A percentile compares a stretch with the other conserved stretches of the same genome.
Evolutionary conservation across 192 early-diverging fungal species (phyloP).

Genomic region (Pilaira anomala): DNA sequence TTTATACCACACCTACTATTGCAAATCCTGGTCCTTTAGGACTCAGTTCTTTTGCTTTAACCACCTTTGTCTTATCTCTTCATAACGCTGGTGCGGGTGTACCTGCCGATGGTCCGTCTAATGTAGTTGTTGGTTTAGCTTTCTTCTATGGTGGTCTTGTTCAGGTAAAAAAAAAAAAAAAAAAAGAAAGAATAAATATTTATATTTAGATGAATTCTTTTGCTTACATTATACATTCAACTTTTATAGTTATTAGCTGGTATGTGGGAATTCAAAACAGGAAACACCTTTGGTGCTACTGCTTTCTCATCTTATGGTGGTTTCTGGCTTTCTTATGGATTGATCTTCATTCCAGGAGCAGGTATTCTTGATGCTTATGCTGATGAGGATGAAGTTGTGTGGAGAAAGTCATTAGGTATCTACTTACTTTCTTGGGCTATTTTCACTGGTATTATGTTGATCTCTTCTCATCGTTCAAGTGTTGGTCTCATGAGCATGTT

Average conservation of each 20-base stretch:
- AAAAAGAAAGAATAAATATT: no score
- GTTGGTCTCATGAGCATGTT: constrained; percentile 63
- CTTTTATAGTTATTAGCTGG: constrained; percentile 58
- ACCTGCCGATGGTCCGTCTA: constrained; percentile 45
- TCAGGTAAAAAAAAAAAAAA: constrained; percentile 56
- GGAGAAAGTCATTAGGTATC: constrained; percentile 53
- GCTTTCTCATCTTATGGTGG: constrained; percentile 70
- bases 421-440: constrained; percentile 66
- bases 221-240: neutral
- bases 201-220: neutral
- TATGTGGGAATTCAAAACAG: constrained; percentile 78
- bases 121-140: constrained; percentile 61
- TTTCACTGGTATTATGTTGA: constrained; percentile 67
- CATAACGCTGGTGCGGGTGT: constrained; percentile 67
- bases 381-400: constrained; percentile 25
- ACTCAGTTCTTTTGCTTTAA: constrained; percentile 58
- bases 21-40: constrained; percentile 65
- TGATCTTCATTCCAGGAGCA: constrained; percentile 56
- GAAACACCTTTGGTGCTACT: constrained; percentile 83
- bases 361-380: constrained; percentile 43
- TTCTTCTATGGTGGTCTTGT: constrained; percentile 74
- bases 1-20: constrained; percentile 44
- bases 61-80: constrained; percentile 69
- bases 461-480: constrained; percentile 62
- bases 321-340: constrained; percentile 65